Base-by-base conservation (phyloP, 768 basidiomycete species). In the Russula foetens region DNA sequence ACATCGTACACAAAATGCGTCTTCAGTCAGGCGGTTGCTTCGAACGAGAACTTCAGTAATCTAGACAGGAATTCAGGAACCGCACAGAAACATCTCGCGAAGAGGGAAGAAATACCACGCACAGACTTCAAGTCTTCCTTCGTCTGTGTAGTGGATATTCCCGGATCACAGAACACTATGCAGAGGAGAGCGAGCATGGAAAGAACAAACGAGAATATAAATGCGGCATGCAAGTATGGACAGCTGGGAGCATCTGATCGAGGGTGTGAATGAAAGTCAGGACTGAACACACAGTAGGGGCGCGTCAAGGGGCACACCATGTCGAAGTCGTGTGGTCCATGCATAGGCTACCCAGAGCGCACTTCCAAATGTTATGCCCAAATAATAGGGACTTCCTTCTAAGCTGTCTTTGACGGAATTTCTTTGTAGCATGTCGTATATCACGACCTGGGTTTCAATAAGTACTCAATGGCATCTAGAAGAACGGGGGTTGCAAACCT, bases 321-420 rank as follows among this genome's bases (percentile, higher is more conserved):
- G 12, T 44, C n/a, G 49, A 39, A 61, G 54, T 8, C 60, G 53
- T n/a, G 54, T 56, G 23, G 17, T 8, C 60, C 60, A 61, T 4
- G 17, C 21, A n/a, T 61, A 61, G 0, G 33, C 41, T 12, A 56
- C 35, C 48, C 48, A 61, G n/a, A 49, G 2, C 14, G 33, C 33
- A 31, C 43, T 38, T 15, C 49, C 60, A 33, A 38, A 28, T 12
- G 44, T 35, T 23, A 28, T 3, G 24, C 60, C 60, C 23, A 39
- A 15, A 14, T 17, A 28, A 38, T 43, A 46, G 1, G 54, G 54
- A 4, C 60, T 61, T 12, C 12, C 28, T 28, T 29, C 2, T 5
- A 17, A 14, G 33, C 9, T 29, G n/a, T 61, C 33, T 2, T 19
- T 38, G 17, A 45, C 15, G 4, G 60, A 29, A 21, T 33, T 3